Conservation (phyloP, 2,329 filamentous ascomycete genomes). For the Alternaria sp. region DNA sequence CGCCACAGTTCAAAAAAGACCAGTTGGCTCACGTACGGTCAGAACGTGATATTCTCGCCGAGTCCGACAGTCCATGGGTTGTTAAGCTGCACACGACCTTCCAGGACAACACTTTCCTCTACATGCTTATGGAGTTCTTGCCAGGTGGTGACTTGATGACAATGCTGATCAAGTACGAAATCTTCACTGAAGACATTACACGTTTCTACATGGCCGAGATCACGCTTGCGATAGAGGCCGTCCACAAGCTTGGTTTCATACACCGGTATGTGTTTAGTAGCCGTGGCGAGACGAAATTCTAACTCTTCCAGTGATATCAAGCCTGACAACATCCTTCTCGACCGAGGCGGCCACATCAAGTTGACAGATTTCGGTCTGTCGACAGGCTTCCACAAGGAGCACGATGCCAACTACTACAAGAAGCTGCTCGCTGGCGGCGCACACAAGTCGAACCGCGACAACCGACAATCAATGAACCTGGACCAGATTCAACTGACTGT, state of each 20-base stretch:
- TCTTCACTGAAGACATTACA: conserved; percentile 98
- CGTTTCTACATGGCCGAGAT: conserved; percentile 99
- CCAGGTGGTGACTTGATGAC: conserved; percentile 99
- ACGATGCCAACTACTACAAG: conserved; percentile 98
- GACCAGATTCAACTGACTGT: conserved; percentile 99
- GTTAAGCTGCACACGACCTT: conserved; percentile 99
- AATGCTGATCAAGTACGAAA: conserved; percentile 99
- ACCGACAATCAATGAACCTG: conserved; percentile 91
- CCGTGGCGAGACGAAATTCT: conserved; percentile 4
- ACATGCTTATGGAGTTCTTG: conserved; percentile 99
- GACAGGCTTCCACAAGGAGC: conserved; percentile 95
- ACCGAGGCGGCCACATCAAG: conserved; percentile 96
- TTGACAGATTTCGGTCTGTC: conserved; percentile 97
- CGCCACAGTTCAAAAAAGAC: conserved; percentile 83
- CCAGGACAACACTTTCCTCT: conserved; percentile 93
- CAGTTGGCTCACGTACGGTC: conserved; percentile 96
- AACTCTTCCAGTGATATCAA: conserved; percentile 79
- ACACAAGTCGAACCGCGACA: conserved; percentile 59
- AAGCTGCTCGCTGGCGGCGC: conserved; percentile 79
- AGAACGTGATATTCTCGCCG: conserved; percentile 95
- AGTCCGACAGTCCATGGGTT: conserved; percentile 99
- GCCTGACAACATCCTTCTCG: conserved; percentile 96
- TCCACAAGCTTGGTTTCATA: conserved; percentile 97
- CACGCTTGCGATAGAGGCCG: conserved; percentile 96
- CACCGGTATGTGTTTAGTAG: conserved; percentile 73